A percentile compares a stretch with the other conserved stretches of the same genome.
These are phyloP conservation scores for Exophiala sideris DNA, from an alignment of 2,329 filamentous ascomycete species.

Conservation along the genomic window DNA sequence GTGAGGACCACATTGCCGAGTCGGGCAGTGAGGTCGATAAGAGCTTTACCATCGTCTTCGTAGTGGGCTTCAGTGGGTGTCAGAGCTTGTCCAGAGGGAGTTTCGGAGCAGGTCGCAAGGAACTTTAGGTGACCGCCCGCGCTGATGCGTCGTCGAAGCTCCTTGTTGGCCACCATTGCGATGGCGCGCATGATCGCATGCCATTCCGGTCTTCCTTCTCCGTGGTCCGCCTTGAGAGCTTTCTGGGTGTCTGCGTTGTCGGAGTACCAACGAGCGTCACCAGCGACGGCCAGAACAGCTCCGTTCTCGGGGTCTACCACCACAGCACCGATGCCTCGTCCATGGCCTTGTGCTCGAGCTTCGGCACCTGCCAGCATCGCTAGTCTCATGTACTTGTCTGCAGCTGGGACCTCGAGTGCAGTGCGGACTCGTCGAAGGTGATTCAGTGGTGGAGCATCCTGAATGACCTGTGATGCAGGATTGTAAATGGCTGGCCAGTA, in stretches of 20 bases:
- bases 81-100: conserved; percentile 26
- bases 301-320: conserved; percentile 43
- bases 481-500: conserved; percentile 46
- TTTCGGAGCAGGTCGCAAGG: conserved; percentile 26
- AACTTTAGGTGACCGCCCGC: conserved; percentile 26
- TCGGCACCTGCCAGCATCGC: conserved; percentile 40
- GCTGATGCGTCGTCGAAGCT: conserved; percentile 32
- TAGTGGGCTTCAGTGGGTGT: conserved; percentile 26
- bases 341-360: conserved; percentile 36
- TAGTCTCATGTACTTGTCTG: conserved; percentile 37
- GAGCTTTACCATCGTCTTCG: conserved; percentile 18
- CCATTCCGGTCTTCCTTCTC: conserved; percentile 44
- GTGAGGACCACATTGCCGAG: conserved; percentile 16
- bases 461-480: conserved; percentile 41
- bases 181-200: conserved; percentile 46
- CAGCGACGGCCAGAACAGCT: conserved; percentile 43
- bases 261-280: conserved; percentile 39
- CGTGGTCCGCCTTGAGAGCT: conserved; percentile 7
- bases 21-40: conserved; percentile 16
- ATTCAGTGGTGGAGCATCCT: conserved; percentile 41
- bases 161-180: conserved; percentile 41
- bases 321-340: conserved; percentile 43
- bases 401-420: conserved; percentile 36
- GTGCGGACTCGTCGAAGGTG: conserved; percentile 35
- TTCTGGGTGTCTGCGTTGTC: conserved; percentile 7